Evolutionary conservation across 768 basidiomycete genomes (phyloP).

Genomic region (Rhodocollybia butyracea): DNA sequence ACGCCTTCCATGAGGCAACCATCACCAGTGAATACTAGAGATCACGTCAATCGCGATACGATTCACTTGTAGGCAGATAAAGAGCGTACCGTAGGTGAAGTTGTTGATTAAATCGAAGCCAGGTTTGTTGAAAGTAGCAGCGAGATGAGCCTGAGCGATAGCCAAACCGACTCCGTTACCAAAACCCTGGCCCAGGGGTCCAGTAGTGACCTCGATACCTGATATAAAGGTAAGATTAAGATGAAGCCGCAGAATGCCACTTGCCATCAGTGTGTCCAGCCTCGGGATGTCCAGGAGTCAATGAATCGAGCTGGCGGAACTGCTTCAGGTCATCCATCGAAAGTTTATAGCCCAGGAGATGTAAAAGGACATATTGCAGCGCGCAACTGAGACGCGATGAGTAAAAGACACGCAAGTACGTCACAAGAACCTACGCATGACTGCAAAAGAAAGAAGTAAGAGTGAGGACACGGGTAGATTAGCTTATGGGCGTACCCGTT

Average conservation of each 20-base stretch:
- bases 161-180: constrained; percentile 92
- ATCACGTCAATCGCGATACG: constrained; percentile 9
- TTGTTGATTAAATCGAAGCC: constrained; percentile 80
- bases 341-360: constrained; percentile 89
- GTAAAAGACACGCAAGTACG: background rate
- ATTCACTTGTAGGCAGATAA: background rate
- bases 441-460: constrained; percentile 37
- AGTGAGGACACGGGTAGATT: constrained; percentile 6
- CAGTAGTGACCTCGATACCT: constrained; percentile 91
- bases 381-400: constrained; percentile 60
- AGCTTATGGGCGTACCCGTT: constrained; percentile 66
- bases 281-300: constrained; percentile 94
- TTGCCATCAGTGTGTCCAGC: constrained; percentile 49
- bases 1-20: constrained; percentile 98
- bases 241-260: background rate
- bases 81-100: constrained; percentile 75
- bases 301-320: constrained; percentile 88
- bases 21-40: constrained; percentile 83
- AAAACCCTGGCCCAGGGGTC: constrained; percentile 94
- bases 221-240: background rate
- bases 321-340: constrained; percentile 89
- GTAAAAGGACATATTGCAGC: constrained; percentile 88
- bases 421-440: constrained; percentile 60
- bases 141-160: constrained; percentile 89
- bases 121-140: constrained; percentile 86